A percentile compares a stretch with the other conserved stretches of the same genome.
Conservation (phyloP, 2,329 filamentous ascomycete genomes). For the Leptographium procerum region DNA sequence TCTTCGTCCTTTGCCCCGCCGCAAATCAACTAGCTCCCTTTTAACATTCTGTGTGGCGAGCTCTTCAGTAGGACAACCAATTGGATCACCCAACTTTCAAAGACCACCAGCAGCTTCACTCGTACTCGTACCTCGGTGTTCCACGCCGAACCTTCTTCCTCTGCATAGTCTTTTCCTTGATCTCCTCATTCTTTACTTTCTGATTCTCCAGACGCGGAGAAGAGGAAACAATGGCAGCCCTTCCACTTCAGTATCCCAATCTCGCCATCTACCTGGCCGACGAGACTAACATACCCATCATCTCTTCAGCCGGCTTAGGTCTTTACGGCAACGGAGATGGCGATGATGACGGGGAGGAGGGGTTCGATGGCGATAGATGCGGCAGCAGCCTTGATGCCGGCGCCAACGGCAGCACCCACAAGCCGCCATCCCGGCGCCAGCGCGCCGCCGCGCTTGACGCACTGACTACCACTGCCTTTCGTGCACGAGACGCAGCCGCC, state of each 20-base stretch:
- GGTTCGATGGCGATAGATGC: not conserved
- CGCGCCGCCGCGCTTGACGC: slow-evolving; percentile 35
- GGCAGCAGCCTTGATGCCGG: not conserved
- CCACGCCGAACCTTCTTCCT: not conserved
- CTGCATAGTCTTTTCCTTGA: not conserved
- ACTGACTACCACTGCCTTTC: slow-evolving; percentile 41
- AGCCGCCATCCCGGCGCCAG: slow-evolving; percentile 12
- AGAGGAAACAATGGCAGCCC: slow-evolving; percentile 28
- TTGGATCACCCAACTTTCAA: not conserved
- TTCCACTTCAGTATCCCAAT: slow-evolving; percentile 37
- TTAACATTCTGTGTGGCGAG: not conserved
- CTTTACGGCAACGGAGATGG: not conserved
- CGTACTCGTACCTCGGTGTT: not conserved
- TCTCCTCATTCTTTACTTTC: too few species aligned
- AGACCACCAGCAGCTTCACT: not conserved
- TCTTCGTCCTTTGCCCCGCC: not conserved
- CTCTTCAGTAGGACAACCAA: not conserved
- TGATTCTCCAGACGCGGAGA: too few species aligned
- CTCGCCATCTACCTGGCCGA: slow-evolving; percentile 47
- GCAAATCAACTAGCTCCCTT: not conserved
- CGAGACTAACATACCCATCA: slow-evolving; percentile 43
- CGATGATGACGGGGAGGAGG: not conserved
- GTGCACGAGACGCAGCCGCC: slow-evolving; percentile 38
- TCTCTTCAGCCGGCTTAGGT: slow-evolving; percentile 30
- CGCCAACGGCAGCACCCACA: not conserved